These are phyloP conservation scores for Hysterium pulicare DNA, from an alignment of 2,329 filamentous ascomycete genomes.

Conservation along the genomic window DNA sequence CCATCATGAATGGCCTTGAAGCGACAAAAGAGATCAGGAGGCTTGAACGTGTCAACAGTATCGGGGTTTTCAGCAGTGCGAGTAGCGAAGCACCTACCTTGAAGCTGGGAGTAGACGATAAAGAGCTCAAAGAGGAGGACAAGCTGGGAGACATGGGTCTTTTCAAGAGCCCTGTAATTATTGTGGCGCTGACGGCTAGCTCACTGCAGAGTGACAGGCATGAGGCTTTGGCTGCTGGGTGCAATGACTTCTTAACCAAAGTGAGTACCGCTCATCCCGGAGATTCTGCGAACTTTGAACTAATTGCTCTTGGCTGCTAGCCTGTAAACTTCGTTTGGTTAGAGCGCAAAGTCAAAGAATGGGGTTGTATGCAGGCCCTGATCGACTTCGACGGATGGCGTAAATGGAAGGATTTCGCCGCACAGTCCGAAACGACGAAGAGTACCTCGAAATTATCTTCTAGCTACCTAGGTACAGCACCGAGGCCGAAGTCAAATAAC, in stretches of 20 bases:
- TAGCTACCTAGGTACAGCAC: slow-evolving; percentile 29
- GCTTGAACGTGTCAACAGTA: slow-evolving; percentile 84
- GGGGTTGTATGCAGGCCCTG: slow-evolving; percentile 98
- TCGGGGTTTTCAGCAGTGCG: slow-evolving; percentile 74
- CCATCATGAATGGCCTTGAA: slow-evolving; percentile 92
- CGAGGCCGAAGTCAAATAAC: slow-evolving; percentile 15
- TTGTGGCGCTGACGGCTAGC: slow-evolving; percentile 92
- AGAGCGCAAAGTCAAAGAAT: slow-evolving; percentile 96
- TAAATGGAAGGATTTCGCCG: slow-evolving; percentile 82
- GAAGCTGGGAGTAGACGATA: slow-evolving; percentile 37
- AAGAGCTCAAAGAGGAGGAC: slow-evolving; percentile 58
- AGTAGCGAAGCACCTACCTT: slow-evolving; percentile 41
- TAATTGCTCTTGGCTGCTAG: slow-evolving; percentile 50
- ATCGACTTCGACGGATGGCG: slow-evolving; percentile 99
- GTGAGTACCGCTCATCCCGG: slow-evolving; percentile 47
- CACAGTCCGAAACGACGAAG: slow-evolving; percentile 33
- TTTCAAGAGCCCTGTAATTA: slow-evolving; percentile 97
- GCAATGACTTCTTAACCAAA: slow-evolving; percentile 98
- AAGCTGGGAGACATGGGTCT: slow-evolving; percentile 62
- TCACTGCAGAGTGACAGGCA: slow-evolving; percentile 93
- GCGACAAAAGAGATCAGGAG: slow-evolving; percentile 92
- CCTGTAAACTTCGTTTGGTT: slow-evolving; percentile 98
- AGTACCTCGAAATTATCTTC: slow-evolving; percentile 34
- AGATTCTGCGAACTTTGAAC: neutral
- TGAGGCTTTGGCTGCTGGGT: slow-evolving; percentile 89